Evolutionary conservation across 2,329 filamentous ascomycete species (phyloP), one percentile per base, ranked within the genome.

Genomic region (Plenodomus biglobosus): DNA sequence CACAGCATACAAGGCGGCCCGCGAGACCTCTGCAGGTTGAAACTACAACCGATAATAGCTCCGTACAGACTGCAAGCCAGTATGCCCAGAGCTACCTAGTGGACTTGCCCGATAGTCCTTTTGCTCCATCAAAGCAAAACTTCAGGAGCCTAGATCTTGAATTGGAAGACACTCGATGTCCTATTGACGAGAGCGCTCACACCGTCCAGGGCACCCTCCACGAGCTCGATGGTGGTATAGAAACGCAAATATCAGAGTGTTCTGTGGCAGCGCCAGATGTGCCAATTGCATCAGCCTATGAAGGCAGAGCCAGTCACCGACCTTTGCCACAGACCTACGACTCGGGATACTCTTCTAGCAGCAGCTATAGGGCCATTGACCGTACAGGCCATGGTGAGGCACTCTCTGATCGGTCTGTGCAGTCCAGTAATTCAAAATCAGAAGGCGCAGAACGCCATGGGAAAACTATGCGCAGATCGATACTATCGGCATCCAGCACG

Each of bases 271-370:
- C 35, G 36, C 40, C 46, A n/a, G 40, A 19, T 35, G 21, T 30
- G 10, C 39, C 40, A 13, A 34, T 20, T 8, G 21, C 46, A n/a
- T 40, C 53, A 8, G 55, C 46, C 16, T 32, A 48, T 15, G 53
- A 46, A 18, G 43, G 30, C 8, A 48, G 39, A 36, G 20, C 39
- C 17, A 43, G 22, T 30, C 55, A 52, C 36, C 62, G 61, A 30
- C 67, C 66, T 15, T 49, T 52, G 21, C 62, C 68, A 22, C 56
- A 45, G 34, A 71, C 71, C 35, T 55, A 64, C 1, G 72, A 74
- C 44, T 74, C 71, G 8, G 72, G 72, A 1, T 74, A 74, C 48
- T 73, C 70, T 2, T 73, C 71, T 41, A 62, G 63, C n/a, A 61
- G 58, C n/a, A 72, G 69, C 53, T 51, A 66, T 30, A 55, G 51